phyloP scores from a whole-genome alignment of 768 basidiomycete genomes.

The Erythrobasidium yunnanense region DNA sequence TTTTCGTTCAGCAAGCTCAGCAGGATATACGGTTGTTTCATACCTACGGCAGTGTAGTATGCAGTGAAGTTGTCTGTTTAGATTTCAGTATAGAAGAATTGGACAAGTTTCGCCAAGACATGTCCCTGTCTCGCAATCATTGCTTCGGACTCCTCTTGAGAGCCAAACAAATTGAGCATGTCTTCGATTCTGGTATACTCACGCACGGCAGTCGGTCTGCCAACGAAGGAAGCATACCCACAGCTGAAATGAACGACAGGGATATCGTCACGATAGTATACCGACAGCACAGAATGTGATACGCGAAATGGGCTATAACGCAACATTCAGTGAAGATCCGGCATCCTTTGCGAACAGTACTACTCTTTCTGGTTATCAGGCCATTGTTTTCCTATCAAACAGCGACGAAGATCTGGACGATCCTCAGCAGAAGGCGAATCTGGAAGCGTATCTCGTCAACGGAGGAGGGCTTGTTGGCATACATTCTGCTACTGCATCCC shows the following conservation, averaged over 20 bases:
- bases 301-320: slow-evolving; percentile 18
- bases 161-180: too few relatives aligned
- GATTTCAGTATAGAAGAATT: too few relatives aligned
- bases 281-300: background rate
- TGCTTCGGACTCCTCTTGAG: too few relatives aligned
- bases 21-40: too few relatives aligned
- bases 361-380: slow-evolving; percentile 26
- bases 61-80: too few relatives aligned
- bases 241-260: background rate
- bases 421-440: slow-evolving; percentile 3
- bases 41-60: too few relatives aligned
- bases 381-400: slow-evolving; percentile 8
- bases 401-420: slow-evolving; percentile 24
- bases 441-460: slow-evolving; percentile 8
- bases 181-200: slow-evolving; percentile 20
- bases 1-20: too few relatives aligned
- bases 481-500: slow-evolving; percentile 19
- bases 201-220: slow-evolving; percentile 3
- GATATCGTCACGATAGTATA: slow-evolving; percentile 17
- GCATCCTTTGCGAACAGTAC: slow-evolving; percentile 5
- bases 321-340: slow-evolving; percentile 22
- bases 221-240: too few relatives aligned
- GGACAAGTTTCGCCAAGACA: too few relatives aligned
- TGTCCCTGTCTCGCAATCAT: too few relatives aligned
- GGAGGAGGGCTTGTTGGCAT: slow-evolving; percentile 27